These are phyloP conservation scores for Sonneratia caseolaris DNA, from an alignment of 345 rosid genomes.

Conservation along the genomic window DNA sequence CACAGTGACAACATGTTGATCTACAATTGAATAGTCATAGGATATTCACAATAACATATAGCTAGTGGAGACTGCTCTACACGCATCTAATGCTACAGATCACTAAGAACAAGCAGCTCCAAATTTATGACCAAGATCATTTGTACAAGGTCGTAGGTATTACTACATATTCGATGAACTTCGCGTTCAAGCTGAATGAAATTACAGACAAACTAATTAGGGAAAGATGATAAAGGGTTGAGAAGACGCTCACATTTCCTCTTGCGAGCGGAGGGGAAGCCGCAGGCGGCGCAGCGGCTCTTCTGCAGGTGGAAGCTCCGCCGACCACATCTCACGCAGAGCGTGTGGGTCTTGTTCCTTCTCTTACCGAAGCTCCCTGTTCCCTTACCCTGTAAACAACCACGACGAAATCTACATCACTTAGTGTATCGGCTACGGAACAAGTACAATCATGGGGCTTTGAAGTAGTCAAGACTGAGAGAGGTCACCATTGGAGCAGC, in stretches of 20 bases:
- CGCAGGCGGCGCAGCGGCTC: conserved; percentile 45
- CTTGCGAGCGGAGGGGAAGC: conserved; percentile 46
- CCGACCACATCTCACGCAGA: conserved; percentile 52
- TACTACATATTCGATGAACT: not conserved
- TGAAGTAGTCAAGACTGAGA: not conserved
- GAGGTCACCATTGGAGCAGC: conserved; percentile 17
- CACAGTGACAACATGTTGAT: no score
- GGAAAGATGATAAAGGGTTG: not conserved
- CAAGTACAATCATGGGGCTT: not conserved
- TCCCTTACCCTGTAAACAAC: conserved; percentile 41
- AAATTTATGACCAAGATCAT: not conserved
- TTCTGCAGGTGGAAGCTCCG: conserved; percentile 54
- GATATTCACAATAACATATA: not conserved
- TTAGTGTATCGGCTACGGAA: no score
- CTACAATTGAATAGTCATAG: not conserved
- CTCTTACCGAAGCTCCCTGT: conserved; percentile 54
- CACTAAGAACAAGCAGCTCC: not conserved
- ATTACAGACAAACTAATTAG: not conserved
- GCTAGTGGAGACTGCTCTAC: no score
- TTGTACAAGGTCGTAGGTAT: not conserved
- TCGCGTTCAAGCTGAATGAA: not conserved
- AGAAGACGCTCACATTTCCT: conserved; percentile 26
- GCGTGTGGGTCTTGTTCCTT: conserved; percentile 53
- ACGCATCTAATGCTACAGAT: not conserved
- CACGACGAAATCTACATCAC: not conserved